Evolutionary conservation across 2,329 filamentous ascomycete species (phyloP), one percentile per base, ranked within the genome.

Genomic region (Aschersonia sp.): DNA sequence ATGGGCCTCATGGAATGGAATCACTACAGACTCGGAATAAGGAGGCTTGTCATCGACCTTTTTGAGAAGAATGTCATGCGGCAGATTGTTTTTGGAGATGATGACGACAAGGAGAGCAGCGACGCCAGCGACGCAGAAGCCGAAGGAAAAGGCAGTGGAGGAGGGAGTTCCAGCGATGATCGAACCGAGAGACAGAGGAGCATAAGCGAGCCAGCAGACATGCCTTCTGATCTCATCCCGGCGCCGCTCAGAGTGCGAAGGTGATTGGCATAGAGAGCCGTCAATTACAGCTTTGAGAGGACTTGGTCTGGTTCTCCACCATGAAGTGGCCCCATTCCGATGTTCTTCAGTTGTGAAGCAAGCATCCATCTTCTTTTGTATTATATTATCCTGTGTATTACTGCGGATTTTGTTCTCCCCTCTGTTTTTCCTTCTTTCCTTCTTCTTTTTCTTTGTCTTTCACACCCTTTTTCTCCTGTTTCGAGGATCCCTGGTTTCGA

Each of bases 61-160:
- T 98, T 98, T 58, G 90, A 97, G 58, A 92, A 90, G 65, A 82
- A 78, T 50, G 86, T 97, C 42, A 73, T 97, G 65, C 74, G 88
- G 52, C 78, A 79, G 53, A 85, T 95, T 50, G 84, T 98, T 10
- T 81, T 94, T 49, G 83, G 84, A 22, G 66, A 64, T 22, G 66
- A 66, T 8, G 40, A 41, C 35, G 35, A 39, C 45, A 83, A 86
- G 22, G 83, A 86, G 47, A 84, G 87, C 46, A 64, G 59, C 35
- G 63, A 59, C 37, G 82, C 85, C 47, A 83, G 87, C 44, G 62
- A 59, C 30, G 61, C 58, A 35, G 64, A 66, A 9, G 60, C 59
- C 14, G 65, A 66, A 10, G 80, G 81, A 10, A 56, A 55, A 4
- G 81, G 84, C 46, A 82, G 86, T 35, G 60, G 56, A 1, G 62